Conservation (phyloP, 441 rosid species). For the Isatis lusitanica region DNA sequence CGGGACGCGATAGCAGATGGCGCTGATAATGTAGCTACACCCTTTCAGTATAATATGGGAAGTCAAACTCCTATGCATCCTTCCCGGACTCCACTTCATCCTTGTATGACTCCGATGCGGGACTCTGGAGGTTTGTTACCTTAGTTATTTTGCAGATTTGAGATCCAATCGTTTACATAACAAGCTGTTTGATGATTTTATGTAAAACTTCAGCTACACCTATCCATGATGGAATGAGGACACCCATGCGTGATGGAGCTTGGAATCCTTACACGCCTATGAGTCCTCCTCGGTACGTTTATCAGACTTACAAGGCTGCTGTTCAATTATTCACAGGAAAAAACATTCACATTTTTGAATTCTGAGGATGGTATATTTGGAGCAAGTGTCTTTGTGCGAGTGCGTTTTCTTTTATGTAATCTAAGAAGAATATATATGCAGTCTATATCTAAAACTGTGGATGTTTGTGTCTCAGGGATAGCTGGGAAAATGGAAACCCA, state of each 20-base stretch:
- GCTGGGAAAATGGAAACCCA: constrained; percentile 87
- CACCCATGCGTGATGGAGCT: constrained; percentile 95
- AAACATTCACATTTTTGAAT: background rate
- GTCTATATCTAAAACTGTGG: constrained; percentile 22
- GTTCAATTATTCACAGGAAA: background rate
- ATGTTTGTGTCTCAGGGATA: constrained; percentile 47
- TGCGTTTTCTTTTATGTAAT: background rate
- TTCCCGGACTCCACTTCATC: constrained; percentile 84
- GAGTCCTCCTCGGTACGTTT: constrained; percentile 91
- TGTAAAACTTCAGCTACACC: constrained; percentile 74
- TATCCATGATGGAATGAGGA: constrained; percentile 95
- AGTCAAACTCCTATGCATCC: constrained; percentile 94
- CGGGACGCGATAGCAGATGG: constrained; percentile 66
- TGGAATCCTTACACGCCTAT: constrained; percentile 97
- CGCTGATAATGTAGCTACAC: constrained; percentile 45
- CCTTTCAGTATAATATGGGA: constrained; percentile 73
- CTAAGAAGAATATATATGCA: background rate
- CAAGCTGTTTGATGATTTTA: background rate
- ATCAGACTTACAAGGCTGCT: background rate
- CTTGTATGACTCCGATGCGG: constrained; percentile 86
- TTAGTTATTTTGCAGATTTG: background rate
- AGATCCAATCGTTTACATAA: background rate
- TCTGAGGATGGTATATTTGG: background rate
- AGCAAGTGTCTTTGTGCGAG: background rate
- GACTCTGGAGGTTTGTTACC: constrained; percentile 60